These are phyloP conservation scores for Thermothielavioides terrestris DNA, from an alignment of 495 filamentous ascomycete genomes.

Conservation along the genomic window DNA sequence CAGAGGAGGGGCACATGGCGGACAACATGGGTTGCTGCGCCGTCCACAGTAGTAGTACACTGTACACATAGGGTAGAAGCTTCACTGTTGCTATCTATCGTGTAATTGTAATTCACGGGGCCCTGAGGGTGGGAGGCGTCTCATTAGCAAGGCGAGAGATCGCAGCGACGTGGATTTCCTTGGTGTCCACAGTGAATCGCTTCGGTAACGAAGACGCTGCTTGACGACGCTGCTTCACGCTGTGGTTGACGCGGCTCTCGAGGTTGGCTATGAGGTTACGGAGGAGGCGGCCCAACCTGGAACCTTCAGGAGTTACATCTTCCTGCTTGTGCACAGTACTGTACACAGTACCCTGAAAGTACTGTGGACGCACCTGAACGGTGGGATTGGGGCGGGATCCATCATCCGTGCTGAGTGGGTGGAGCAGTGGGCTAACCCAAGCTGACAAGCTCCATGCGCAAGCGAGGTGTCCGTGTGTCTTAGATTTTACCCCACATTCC, in stretches of 20 bases:
- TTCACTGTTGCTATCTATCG: too few species aligned
- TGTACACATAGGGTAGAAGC: too few species aligned
- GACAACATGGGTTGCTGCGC: neutral
- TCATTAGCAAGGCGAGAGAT: conserved; percentile 2
- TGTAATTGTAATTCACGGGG: too few species aligned
- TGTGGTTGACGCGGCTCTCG: neutral
- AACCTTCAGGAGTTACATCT: too few species aligned
- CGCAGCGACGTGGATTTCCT: conserved; percentile 4
- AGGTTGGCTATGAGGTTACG: neutral
- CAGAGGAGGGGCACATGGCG: neutral
- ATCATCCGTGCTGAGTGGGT: neutral
- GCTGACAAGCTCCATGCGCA: neutral
- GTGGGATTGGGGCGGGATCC: neutral
- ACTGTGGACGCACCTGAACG: neutral
- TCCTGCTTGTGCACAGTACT: too few species aligned
- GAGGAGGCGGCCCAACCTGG: too few species aligned
- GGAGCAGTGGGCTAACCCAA: conserved; percentile 2
- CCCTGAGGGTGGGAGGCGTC: too few species aligned
- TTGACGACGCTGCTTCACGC: conserved; percentile 16
- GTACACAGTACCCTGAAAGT: too few species aligned
- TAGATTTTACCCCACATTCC: conserved; percentile 14
- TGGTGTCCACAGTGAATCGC: conserved; percentile 2
- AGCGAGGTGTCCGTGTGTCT: conserved; percentile 9
- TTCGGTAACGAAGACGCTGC: conserved; percentile 15
- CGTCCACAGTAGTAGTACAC: too few species aligned